Base-by-base conservation (phyloP, 371 early-diverging fungal genomes). In the Saksenaea oblongispora region DNA sequence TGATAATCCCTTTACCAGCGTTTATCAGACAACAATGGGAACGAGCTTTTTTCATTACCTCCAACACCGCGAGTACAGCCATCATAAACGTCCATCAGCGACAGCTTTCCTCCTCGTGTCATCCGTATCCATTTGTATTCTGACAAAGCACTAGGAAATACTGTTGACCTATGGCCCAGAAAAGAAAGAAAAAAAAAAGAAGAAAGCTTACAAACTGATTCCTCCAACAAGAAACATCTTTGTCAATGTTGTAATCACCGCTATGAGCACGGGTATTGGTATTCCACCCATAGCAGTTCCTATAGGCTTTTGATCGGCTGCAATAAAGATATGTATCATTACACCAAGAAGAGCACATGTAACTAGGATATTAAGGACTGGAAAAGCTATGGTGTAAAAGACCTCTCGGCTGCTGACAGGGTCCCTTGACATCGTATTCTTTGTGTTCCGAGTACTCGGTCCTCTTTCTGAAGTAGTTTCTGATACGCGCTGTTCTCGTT, bases 41-140 rank as follows among this genome's bases (percentile, higher is more conserved):
- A 0, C 18, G 5, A 9, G 14, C n/a, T 1, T 55, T 34, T 1
- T 28, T 31, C 7, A 4, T n/a, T 66, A 71, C 74, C 71, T 41
- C 64, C 58, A 2, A 76, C 44, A n/a, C 76, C 73, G 13, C 76
- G 61, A 8, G 71, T 62, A 35, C 73, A 72, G 11, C 59, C 63
- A 63, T 76, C 76, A 37, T 73, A 76, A 0, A 70, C 34, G 28
- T 76, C 73, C 22, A 70, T 27, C 24, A 65, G 13, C 15, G 72
- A 56, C 28, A 72, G 26, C 44, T 56, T 28, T 13, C 61, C 55
- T n/a, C 69, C 66, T 4, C 62, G 41, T 34, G 41, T 51, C 18
- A 75, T 60, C 5, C 37, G 44, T 5, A 65, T 56, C 72, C 75
- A 75, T 47, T 75, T 75, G 28, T 72, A 70, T 34, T 70, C 72